Base-by-base conservation (phyloP, 2,329 filamentous ascomycete genomes). In the Onygenales sp. region DNA sequence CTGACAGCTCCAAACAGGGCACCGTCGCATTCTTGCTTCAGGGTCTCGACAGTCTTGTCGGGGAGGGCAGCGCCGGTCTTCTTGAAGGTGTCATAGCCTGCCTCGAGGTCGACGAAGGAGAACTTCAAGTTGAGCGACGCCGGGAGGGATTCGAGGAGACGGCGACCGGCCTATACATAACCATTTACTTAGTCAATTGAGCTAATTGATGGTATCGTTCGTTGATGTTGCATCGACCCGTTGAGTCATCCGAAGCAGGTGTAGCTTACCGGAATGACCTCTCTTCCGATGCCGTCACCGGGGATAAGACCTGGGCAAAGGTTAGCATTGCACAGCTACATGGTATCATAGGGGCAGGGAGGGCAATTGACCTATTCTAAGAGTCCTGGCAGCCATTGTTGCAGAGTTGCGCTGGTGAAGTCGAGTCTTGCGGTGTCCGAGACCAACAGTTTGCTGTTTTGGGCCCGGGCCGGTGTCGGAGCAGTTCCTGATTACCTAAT, bases 251-350 rank as follows among this genome's bases (percentile, higher is more conserved):
- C 32, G 50, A 49, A 42, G 13, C 33, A 34, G 54, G 49, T 54
- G 55, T 51, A 53, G 57, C 67, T 55, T 67, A 77, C 87, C 60
- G 93, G 93, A 72, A 98, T 97, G 70, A 98, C 93, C 76, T 98
- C 93, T 69, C 88, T 88, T 74, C 93, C 93, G 74, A 98, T 98
- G 73, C 93, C 93, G 75, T 98, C 93, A 67, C 93, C 93, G 64
- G 93, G 88, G 69, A 98, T 97, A 65, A 97, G 87, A 70, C 91
- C 91, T 95, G 53, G 17, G 42, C 43, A 54, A 54, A 52, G 42
- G 51, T 53, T 49, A 47, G 34, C 34, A 58, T 42, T 14, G 32
- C 32, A 10, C 31, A 42, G 33, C 32, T n/a, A 8, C 13, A 21
- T 14, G 32, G 10, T n/a, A 37, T 17, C 21, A 27, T 8, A 36